Evolutionary conservation across 495 filamentous ascomycete genomes (phyloP), one percentile per base, ranked within the genome.

Genomic region (Trichocladium antarcticum): DNA sequence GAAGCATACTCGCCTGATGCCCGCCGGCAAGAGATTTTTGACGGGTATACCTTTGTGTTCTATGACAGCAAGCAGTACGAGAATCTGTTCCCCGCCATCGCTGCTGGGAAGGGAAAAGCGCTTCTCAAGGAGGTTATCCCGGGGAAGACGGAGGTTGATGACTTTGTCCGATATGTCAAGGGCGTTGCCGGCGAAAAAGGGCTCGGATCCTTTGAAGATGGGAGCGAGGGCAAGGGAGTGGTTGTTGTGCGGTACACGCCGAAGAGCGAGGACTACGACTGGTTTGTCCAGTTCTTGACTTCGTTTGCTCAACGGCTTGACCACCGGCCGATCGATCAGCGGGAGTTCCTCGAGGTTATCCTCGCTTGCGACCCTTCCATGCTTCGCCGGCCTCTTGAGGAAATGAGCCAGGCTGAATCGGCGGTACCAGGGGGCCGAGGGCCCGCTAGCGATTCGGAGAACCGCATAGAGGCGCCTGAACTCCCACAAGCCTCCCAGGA

Each of bases 341-440:
- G 82, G 41, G 89, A 95, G 53, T 95, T 98, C 51, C 73, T 98
- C 8, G 88, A 95, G 66, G 85, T 85, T 3, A 95, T 98, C 40
- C 64, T 97, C 15, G 79, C 68, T 10, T 82, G 81, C 45, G 82
- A 96, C 68, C 77, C 85, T 4, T 80, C 75, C 47, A 67, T 73
- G 21, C 68, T 96, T 15, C 78, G 82, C 48, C 76, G 77, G 31
- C 73, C 80, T 2, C 74, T 93, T 1, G 68, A 72, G 47, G 60
- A 62, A 28, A 68, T 67, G 1, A 62, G 50, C 15, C 56, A 57
- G 12, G 32, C 53, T 2, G 44, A 43, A 8, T 40, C 54, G 19
- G 37, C 53, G 20, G 17, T 24, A 20, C 11, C 53, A 29, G 9
- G n/a, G 12, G 31, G 3, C 28, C 58, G 56, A 42, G 58, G 57